Conservation (phyloP, 768 basidiomycete genomes). For the Pleurotus eryngii region DNA sequence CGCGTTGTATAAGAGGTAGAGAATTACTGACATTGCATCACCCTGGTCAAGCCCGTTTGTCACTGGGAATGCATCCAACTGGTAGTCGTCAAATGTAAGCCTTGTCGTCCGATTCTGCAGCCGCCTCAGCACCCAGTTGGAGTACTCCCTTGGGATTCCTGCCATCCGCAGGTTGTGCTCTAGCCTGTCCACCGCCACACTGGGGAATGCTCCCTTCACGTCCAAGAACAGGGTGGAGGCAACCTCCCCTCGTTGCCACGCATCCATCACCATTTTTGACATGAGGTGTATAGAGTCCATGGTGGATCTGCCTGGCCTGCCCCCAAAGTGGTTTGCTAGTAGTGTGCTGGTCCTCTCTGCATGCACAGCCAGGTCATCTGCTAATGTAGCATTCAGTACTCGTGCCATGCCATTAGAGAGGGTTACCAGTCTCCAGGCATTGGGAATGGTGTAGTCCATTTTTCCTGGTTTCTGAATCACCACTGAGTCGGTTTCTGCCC, state of each 20-base stretch:
- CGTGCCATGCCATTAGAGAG: constrained; percentile 18
- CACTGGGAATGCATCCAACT: constrained; percentile 15
- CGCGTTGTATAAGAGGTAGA: constrained; percentile 21
- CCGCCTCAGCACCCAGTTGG: constrained; percentile 11
- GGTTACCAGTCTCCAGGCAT: constrained; percentile 29
- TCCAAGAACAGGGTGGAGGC: constrained; percentile 25
- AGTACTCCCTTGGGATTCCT: constrained; percentile 18
- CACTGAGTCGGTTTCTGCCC: constrained; percentile 22
- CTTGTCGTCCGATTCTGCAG: constrained; percentile 17
- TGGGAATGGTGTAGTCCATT: constrained; percentile 27
- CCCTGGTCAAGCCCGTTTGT: constrained; percentile 25
- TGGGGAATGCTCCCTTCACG: constrained; percentile 26
- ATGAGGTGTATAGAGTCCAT: constrained; percentile 25
- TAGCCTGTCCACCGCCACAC: constrained; percentile 13
- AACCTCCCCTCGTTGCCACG: constrained; percentile 18
- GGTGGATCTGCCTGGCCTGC: constrained; percentile 23
- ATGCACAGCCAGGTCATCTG: constrained; percentile 11
- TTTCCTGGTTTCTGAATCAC: constrained; percentile 35
- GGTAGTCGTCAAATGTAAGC: constrained; percentile 24
- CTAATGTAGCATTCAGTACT: constrained; percentile 7
- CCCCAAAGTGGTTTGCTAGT: constrained; percentile 23
- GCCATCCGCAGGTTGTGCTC: constrained; percentile 19
- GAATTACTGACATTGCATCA: constrained; percentile 19
- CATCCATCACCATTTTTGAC: constrained; percentile 14
- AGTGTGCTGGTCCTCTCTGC: constrained; percentile 18